phyloP scores from a whole-genome alignment of 257 asterid species.

The Marsdenia floribunda region DNA sequence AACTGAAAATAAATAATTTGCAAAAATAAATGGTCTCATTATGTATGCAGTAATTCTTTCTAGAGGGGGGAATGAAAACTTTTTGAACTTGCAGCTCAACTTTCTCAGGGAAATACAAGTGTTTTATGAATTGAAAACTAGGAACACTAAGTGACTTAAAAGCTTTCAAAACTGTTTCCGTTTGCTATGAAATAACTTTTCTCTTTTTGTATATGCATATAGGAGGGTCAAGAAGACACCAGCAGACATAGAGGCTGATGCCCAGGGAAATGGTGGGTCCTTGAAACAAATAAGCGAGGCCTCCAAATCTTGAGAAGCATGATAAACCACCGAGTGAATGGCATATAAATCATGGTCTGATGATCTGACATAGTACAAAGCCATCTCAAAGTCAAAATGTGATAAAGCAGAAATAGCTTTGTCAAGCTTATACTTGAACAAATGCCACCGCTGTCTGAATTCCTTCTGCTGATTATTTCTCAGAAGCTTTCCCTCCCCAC shows the following conservation, averaged over 20 bases:
- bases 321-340: slow-evolving; percentile 66
- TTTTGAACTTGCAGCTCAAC: slow-evolving; percentile 25
- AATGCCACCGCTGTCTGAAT: slow-evolving; percentile 76
- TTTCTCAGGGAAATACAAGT: slow-evolving; percentile 32
- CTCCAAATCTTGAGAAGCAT: slow-evolving; percentile 79
- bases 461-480: slow-evolving; percentile 49
- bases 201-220: slow-evolving; percentile 58
- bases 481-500: slow-evolving; percentile 78
- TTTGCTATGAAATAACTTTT: slow-evolving; percentile 69
- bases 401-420: slow-evolving; percentile 72
- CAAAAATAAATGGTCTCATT: not conserved
- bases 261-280: slow-evolving; percentile 97
- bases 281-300: slow-evolving; percentile 75
- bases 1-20: not conserved
- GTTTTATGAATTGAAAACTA: slow-evolving; percentile 24
- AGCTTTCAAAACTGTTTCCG: slow-evolving; percentile 82
- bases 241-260: slow-evolving; percentile 39
- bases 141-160: slow-evolving; percentile 20
- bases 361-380: slow-evolving; percentile 64
- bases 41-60: not conserved
- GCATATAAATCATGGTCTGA: slow-evolving; percentile 85
- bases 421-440: slow-evolving; percentile 82
- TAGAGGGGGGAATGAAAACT: not conserved
- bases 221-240: slow-evolving; percentile 47
- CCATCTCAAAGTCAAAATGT: slow-evolving; percentile 84